A percentile compares a stretch with the other conserved stretches of the same genome.
Evolutionary conservation across 441 rosid species (phyloP).

Genomic region (Pelargonium fulgidum): DNA sequence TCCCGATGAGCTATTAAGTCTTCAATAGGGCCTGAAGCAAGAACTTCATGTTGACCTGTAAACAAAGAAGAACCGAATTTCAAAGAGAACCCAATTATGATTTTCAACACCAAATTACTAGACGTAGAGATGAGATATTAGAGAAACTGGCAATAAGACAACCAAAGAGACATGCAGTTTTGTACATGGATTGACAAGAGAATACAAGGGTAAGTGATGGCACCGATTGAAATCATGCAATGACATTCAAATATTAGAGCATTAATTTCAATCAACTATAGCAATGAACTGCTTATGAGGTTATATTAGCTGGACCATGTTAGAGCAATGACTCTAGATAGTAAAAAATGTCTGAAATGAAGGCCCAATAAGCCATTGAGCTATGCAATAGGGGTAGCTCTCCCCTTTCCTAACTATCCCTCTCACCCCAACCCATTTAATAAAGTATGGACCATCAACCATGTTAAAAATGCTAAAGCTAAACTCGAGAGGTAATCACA

Average conservation of each 20-base stretch:
- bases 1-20: slow-evolving; percentile 98
- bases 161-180: slow-evolving; percentile 2
- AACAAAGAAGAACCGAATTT: slow-evolving; percentile 5
- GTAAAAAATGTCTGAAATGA: too few species aligned
- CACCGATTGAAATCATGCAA: neutral
- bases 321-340: neutral
- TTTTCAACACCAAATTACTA: neutral
- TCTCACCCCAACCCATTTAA: neutral
- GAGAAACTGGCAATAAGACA: neutral
- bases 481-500: neutral
- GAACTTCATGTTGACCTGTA: slow-evolving; percentile 96
- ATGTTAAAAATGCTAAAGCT: neutral
- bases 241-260: neutral
- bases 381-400: too few species aligned
- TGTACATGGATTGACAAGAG: neutral
- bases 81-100: slow-evolving; percentile 6
- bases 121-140: neutral
- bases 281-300: slow-evolving; percentile 6
- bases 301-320: neutral
- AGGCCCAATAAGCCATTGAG: too few species aligned
- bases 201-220: neutral
- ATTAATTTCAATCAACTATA: neutral
- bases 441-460: neutral
- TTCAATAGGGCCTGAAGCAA: slow-evolving; percentile 98
- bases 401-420: too few species aligned